A percentile compares a stretch with the other conserved stretches of the same genome.
These are phyloP conservation scores for Paraphoma sp. DNA, from an alignment of 2,329 filamentous ascomycete genomes.

Conservation along the genomic window DNA sequence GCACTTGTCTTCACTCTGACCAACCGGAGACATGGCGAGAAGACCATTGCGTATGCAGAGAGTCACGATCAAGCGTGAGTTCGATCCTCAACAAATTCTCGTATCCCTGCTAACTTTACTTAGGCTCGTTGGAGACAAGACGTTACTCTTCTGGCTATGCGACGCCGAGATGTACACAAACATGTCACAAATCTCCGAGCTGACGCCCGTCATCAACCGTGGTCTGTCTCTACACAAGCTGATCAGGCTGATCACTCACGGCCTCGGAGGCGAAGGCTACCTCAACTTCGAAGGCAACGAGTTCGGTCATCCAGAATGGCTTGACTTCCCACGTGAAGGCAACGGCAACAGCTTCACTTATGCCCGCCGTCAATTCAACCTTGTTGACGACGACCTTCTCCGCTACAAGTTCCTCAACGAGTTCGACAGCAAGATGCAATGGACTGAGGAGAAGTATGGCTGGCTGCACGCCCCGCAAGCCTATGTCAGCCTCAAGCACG, in stretches of 20 bases:
- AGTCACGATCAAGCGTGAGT: conserved; percentile 96
- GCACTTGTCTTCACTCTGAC: conserved; percentile 86
- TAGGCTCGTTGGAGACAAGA: conserved; percentile 94
- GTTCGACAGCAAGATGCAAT: conserved; percentile 92
- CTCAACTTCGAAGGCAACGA: conserved; percentile 99
- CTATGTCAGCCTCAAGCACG: conserved; percentile 92
- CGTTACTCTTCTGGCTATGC: conserved; percentile 96
- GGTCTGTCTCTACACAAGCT: conserved; percentile 96
- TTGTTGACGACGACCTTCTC: conserved; percentile 83
- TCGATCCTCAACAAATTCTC: background rate
- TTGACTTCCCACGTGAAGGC: conserved; percentile 94
- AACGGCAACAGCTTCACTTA: conserved; percentile 96
- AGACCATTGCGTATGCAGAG: conserved; percentile 97
- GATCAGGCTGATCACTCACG: conserved; percentile 92
- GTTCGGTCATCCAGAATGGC: conserved; percentile 98
- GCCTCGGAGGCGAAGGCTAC: conserved; percentile 91
- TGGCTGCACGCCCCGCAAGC: conserved; percentile 89
- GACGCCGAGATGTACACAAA: conserved; percentile 97
- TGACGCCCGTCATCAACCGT: conserved; percentile 87
- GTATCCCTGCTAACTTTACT: conserved; percentile 19
- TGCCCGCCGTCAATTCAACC: conserved; percentile 89
- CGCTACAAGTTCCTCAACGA: conserved; percentile 92
- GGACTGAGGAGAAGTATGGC: conserved; percentile 83
- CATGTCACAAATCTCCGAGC: conserved; percentile 85
- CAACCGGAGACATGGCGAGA: conserved; percentile 93